Conservation (phyloP, 345 rosid genomes). For the Mallotus nudiflorus region DNA sequence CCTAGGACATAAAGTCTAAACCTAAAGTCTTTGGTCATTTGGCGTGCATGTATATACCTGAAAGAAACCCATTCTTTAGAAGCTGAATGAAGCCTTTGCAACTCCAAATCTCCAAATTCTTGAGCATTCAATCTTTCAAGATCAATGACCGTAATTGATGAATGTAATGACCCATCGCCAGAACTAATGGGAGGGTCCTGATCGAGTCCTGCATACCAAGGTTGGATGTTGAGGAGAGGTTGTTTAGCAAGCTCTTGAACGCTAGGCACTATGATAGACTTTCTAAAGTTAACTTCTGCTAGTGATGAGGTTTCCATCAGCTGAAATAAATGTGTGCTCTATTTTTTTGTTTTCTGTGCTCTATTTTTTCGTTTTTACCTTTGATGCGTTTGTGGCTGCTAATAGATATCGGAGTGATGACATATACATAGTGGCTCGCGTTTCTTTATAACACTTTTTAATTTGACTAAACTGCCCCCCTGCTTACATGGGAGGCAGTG, state of each 20-base stretch:
- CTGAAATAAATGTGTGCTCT: too few relatives aligned
- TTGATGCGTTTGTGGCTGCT: too few relatives aligned
- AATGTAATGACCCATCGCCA: conserved; percentile 1
- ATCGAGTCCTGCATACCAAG: conserved; percentile 30
- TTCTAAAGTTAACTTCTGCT: conserved; percentile 50
- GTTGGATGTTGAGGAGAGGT: conserved; percentile 34
- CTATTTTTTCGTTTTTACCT: too few relatives aligned
- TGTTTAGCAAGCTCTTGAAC: conserved; percentile 56
- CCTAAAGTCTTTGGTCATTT: neutral
- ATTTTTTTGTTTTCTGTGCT: too few relatives aligned
- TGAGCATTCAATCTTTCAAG: conserved; percentile 27
- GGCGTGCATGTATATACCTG: conserved; percentile 25
- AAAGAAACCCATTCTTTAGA: conserved; percentile 49
- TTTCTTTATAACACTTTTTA: too few relatives aligned
- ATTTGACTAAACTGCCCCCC: too few relatives aligned
- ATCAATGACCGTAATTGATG: conserved; percentile 41
- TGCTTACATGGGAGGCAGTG: too few relatives aligned
- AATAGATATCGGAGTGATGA: too few relatives aligned
- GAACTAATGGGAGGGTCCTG: conserved; percentile 14
- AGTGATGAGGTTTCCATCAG: conserved; percentile 32
- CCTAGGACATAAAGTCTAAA: too few relatives aligned
- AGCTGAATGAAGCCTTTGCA: conserved; percentile 37
- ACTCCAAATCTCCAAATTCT: conserved; percentile 24
- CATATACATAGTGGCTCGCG: too few relatives aligned
- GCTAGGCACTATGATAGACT: conserved; percentile 46